Base-by-base conservation (phyloP, 805 yeast species). In the Candida pseudofarinosa region DNA sequence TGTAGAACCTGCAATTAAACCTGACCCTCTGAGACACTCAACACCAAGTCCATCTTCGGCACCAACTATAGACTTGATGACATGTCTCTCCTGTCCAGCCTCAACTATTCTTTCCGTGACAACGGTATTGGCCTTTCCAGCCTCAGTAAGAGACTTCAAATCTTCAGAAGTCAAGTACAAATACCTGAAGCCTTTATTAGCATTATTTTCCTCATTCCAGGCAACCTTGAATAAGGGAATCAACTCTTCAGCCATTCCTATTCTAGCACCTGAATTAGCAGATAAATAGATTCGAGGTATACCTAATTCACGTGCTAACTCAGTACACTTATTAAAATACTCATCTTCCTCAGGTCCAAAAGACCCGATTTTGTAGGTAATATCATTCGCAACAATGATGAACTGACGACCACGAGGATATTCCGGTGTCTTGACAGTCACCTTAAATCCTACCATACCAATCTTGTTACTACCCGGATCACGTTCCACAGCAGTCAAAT, bases 261-360 rank as follows among this genome's bases (percentile, higher is more conserved):
- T 87, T 74, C 99, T 83, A 37, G 99, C 99, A 76, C 99, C 99
- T 47, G 98, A 90, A 78, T 93, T 93, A 20, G 99, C 99, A 55
- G 97, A 88, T 54, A 93, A 74, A 69, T 93, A 93, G 44, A 93
- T 79, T 71, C 99, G 79, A 60, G 99, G 99, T 54, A 93, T 82
- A 47, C 99, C 99, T 51, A 83, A 76, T 60, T 79, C 74, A 71
- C 96, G 80, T 28, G 98, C 97, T 53, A 83, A 77, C 59, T 89
- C 95, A 30, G 99, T 93, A 51, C 90, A 96, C 62, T 84, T 82
- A 74, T 87, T 80, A 77, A 93, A 93, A 74, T 83, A 93, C 43
- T 73, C 75, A 69, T 93, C 99, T 71, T 93, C 99, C 56, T 78
- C 83, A 18, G 99, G 99, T 57, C 99, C 99, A 58, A 93, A 93